Evolutionary conservation across 495 filamentous ascomycete genomes (phyloP).

Genomic region (Penicillium alfredii): DNA sequence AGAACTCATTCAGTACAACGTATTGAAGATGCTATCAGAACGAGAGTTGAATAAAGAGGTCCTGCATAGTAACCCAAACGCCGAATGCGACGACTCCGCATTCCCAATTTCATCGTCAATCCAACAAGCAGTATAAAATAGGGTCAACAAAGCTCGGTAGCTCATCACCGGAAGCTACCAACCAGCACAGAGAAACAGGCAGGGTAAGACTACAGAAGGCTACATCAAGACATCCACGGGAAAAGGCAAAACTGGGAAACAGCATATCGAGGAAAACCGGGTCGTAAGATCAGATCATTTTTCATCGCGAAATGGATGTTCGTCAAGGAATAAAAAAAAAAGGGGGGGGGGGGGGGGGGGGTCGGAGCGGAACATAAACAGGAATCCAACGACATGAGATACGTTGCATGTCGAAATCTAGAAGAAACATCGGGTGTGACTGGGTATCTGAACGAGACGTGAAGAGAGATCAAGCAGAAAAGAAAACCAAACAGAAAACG

Average conservation of each 20-base stretch:
- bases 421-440: slow-evolving; percentile 32
- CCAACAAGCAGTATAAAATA: slow-evolving; percentile 5
- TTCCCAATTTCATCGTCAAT: too few species aligned
- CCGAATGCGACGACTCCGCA: slow-evolving; percentile 6
- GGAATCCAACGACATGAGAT: slow-evolving; percentile 14
- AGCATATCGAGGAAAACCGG: slow-evolving; percentile 3
- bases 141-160: slow-evolving; percentile 1
- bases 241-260: slow-evolving; percentile 1
- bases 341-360: slow-evolving; percentile 14
- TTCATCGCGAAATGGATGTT: slow-evolving; percentile 22
- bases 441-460: slow-evolving; percentile 41
- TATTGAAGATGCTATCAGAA: too few species aligned
- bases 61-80: slow-evolving; percentile 5
- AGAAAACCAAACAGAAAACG: slow-evolving; percentile 19
- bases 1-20: too few species aligned
- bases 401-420: slow-evolving; percentile 25
- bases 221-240: slow-evolving; percentile 2
- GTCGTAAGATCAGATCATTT: slow-evolving; percentile 15
- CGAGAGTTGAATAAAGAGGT: too few species aligned
- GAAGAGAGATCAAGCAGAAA: slow-evolving; percentile 26
- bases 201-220: slow-evolving; percentile 8
- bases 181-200: too few species aligned
- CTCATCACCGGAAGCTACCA: too few species aligned
- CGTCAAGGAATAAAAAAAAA: slow-evolving; percentile 11
- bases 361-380: slow-evolving; percentile 18